Base-by-base conservation (phyloP, 1,284 basidiomycete species). In the Naganishia sp. region DNA sequence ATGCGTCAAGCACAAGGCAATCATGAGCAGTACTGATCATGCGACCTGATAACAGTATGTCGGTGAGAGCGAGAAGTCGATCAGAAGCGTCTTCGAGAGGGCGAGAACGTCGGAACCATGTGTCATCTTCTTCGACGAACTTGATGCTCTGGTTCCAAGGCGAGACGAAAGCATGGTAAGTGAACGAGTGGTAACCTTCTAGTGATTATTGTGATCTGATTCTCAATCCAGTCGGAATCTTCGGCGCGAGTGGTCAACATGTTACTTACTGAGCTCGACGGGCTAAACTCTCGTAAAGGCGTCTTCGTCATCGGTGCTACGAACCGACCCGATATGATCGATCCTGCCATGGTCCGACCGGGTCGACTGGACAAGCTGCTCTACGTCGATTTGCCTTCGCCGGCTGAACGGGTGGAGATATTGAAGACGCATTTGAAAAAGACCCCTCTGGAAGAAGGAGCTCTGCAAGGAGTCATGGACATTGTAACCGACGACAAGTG, bases 61-160 rank as follows among this genome's bases (percentile, higher is more conserved):
- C 0, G 95, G 95, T 28, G 95, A 99, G 82, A 94, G 91, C 77
- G 96, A 99, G 76, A 83, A 92, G 31, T 94, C 95, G 0, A 92
- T 99, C 0, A 83, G 95, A 47, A 93, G 96, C 75, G 92, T 98
- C 0, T 98, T 98, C 73, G 93, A 97, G 83, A 95, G 98, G 80
- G 96, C 96, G 46, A 90, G 96, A 72, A 94, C 96, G 13, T 95
- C 95, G 0, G 92, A 95, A 9, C 96, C 96, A 50, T 81, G 95
- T 79, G 95, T 99, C 69, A 98, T 99, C 91, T 99, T 99, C 88
- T 99, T 99, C 81, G 96, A 99, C 76, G 95, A 99, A 79, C 84
- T 98, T 6, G 96, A 99, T 72, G 96, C 96, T 0, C 84, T 99
- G 17, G 96, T 98, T 0, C 95, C 95, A 0, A 83, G 93, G 6